Conservation (phyloP, 2,329 filamentous ascomycete species). For the Venturia effusa region DNA sequence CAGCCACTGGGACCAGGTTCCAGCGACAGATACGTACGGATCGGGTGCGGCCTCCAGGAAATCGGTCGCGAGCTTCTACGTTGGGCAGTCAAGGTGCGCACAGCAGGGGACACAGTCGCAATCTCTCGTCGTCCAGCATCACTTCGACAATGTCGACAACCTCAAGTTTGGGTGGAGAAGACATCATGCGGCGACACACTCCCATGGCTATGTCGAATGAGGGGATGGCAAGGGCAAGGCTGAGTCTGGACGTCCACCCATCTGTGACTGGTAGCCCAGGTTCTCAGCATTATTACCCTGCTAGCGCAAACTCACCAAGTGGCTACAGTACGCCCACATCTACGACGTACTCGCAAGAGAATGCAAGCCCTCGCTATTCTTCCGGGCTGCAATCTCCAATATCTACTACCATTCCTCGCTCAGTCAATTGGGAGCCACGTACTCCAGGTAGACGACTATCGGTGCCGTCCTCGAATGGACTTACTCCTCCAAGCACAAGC, state of each 20-base stretch:
- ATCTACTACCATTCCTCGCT: slow-evolving; percentile 56
- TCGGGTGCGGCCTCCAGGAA: slow-evolving; percentile 61
- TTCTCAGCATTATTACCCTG: slow-evolving; percentile 44
- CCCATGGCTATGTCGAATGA: slow-evolving; percentile 76
- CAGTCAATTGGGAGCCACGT: slow-evolving; percentile 62
- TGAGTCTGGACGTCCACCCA: slow-evolving; percentile 53
- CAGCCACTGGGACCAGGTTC: slow-evolving; percentile 83
- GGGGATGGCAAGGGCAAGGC: slow-evolving; percentile 45
- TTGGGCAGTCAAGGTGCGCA: slow-evolving; percentile 52
- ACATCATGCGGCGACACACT: slow-evolving; percentile 62
- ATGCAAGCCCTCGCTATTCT: slow-evolving; percentile 65
- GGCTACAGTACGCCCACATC: slow-evolving; percentile 78
- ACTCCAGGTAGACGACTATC: slow-evolving; percentile 67
- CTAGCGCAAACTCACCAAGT: slow-evolving; percentile 56
- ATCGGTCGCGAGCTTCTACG: slow-evolving; percentile 66
- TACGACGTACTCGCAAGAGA: slow-evolving; percentile 66
- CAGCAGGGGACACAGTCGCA: slow-evolving; percentile 50
- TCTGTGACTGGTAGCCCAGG: slow-evolving; percentile 53
- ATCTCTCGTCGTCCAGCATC: slow-evolving; percentile 82
- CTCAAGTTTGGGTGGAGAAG: slow-evolving; percentile 40
- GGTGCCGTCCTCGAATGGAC: slow-evolving; percentile 69
- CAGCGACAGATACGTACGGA: slow-evolving; percentile 88
- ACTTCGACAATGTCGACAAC: slow-evolving; percentile 62
- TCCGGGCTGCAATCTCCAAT: slow-evolving; percentile 62
- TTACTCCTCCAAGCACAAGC: slow-evolving; percentile 51